Conservation (phyloP, 1,284 basidiomycete genomes). For the Cutaneotrichosporon dermatis region DNA sequence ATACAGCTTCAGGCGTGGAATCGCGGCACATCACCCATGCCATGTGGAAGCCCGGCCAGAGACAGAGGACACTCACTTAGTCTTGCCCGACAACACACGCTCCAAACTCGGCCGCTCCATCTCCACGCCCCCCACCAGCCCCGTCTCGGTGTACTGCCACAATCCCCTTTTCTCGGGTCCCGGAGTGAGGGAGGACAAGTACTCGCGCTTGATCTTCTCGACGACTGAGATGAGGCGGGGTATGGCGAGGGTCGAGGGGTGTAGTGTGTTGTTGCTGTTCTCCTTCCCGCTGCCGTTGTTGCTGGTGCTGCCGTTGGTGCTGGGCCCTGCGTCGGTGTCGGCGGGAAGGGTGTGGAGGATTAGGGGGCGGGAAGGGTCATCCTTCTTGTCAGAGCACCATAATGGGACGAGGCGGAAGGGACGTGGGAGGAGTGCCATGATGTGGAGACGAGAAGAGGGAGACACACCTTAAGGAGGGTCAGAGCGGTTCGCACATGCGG, state of each 20-base stretch:
- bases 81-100: constrained; percentile 51
- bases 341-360: constrained; percentile 64
- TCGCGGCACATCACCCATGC: too few relatives aligned
- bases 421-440: constrained; percentile 2
- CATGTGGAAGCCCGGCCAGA: too few relatives aligned
- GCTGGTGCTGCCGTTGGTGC: too few relatives aligned
- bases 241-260: constrained; percentile 53
- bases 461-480: constrained; percentile 58
- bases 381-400: constrained; percentile 47
- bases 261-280: too few relatives aligned
- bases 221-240: constrained; percentile 69
- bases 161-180: constrained; percentile 50
- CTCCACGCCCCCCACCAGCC: constrained; percentile 51
- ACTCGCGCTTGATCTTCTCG: constrained; percentile 80
- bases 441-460: too few relatives aligned
- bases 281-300: too few relatives aligned
- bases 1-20: too few relatives aligned
- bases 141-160: constrained; percentile 75
- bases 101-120: constrained; percentile 31
- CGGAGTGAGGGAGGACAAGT: constrained; percentile 28
- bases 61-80: constrained; percentile 59
- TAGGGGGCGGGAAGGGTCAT: constrained; percentile 57
- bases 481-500: constrained; percentile 60
- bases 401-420: background rate
- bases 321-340: too few relatives aligned